phyloP scores from a whole-genome alignment of 1,139 yeast species.

The Candida sp. region DNA sequence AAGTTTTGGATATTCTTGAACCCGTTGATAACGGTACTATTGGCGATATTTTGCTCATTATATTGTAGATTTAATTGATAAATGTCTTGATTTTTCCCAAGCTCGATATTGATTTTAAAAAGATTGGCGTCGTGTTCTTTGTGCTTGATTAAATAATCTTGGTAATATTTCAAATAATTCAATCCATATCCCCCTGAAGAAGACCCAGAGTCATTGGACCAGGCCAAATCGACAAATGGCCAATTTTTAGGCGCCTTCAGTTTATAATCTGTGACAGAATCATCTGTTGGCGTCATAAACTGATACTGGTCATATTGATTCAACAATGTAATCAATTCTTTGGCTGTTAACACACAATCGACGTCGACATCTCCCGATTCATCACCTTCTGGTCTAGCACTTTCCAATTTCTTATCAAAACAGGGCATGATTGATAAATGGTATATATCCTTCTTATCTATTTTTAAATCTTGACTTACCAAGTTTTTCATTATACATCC shows the following conservation, averaged over 20 bases:
- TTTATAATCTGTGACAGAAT: conserved; percentile 20
- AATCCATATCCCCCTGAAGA: conserved; percentile 87
- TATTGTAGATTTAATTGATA: conserved; percentile 58
- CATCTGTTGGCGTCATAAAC: conserved; percentile 16
- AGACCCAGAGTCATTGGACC: conserved; percentile 79
- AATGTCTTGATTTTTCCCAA: conserved; percentile 77
- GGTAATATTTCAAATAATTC: conserved; percentile 48
- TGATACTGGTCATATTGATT: conserved; percentile 38
- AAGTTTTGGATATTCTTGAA: conserved; percentile 92
- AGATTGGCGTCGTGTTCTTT: conserved; percentile 14
- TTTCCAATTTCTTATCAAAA: conserved; percentile 93
- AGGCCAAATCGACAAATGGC: conserved; percentile 55
- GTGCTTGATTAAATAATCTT: conserved; percentile 20
- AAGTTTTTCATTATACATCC: conserved; percentile 71
- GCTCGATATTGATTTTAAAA: conserved; percentile 24
- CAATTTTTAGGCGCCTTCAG: conserved; percentile 50
- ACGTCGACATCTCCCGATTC: conserved; percentile 51
- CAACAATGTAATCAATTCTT: conserved; percentile 74
- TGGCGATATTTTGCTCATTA: conserved; percentile 42
- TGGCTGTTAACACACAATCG: conserved; percentile 92
- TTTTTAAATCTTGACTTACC: conserved; percentile 36
- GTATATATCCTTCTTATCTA: conserved; percentile 46
- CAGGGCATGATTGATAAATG: conserved; percentile 95
- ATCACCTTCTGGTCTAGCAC: conserved; percentile 71
- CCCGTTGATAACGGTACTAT: conserved; percentile 82